Base-by-base conservation (phyloP, 805 yeast species). In the Sugiyamaella lignohabitans region DNA sequence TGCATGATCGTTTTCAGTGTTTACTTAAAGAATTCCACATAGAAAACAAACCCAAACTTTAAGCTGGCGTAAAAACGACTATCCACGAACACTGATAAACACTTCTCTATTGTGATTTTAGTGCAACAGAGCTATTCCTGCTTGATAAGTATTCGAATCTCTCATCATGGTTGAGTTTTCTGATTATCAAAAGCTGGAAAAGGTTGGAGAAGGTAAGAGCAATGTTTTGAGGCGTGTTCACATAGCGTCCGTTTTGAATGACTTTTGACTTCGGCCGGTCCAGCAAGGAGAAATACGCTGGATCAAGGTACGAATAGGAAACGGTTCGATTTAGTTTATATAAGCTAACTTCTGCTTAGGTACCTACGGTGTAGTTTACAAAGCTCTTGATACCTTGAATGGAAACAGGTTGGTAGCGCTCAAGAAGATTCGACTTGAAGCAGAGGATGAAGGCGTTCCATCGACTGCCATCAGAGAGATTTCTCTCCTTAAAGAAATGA, bases 371-470 rank as follows among this genome's bases (percentile, higher is more conserved):
- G 97, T 94, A 27, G 98, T 93, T 8, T 93, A 93, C 69, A 93
- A 91, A 65, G 98, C 98, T 1, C 72, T 88, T 43, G 97, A 91
- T 62, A 79, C 81, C 40, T 82, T 79, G 55, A 88, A 91, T 63
- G 85, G 88, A 56, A 91, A 91, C 68, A 77, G 96, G n/a, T 79
- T 88, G 39, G 98, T 93, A 32, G 98, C 98, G 0, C 71, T 93
- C 57, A 93, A 93, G 66, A 94, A 93, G 68, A 94, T 93, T 64
- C 79, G 98, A 49, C 70, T 93, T 45, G 98, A 93, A 64, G 87
- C 95, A 18, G 98, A 93, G 65, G 95, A 87, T 65, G 98, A 93
- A 65, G 98, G 98, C 17, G 97, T 94, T 19, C 98, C 98, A 1
- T 88, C 97, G 1, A 93, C 98, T 0, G 98, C 98, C 4, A 93